Evolutionary conservation across 139 green algal genomes (phyloP), one percentile per base, ranked within the genome.

Genomic region (Tetradesmus obliquus): DNA sequence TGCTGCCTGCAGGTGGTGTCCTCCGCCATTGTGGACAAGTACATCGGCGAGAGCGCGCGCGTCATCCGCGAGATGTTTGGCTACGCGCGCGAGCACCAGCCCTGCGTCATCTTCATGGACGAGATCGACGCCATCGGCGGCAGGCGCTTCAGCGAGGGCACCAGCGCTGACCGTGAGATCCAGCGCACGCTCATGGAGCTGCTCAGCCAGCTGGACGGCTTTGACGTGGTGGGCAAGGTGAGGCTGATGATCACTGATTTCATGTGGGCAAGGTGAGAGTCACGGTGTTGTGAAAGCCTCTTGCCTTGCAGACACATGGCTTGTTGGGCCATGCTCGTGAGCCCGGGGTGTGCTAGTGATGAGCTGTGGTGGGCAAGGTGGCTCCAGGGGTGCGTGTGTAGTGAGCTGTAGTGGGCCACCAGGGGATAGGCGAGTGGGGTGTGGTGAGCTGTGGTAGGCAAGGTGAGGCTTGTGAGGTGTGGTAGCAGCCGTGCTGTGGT

Each of bases 101-200:
- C 98, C 20, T 99, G 98, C 93, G 99, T 99, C 94, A 99, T 99
- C 90, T 99, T 99, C 96, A 99, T 99, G 98, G 98, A 99, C 82
- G 97, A 99, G 94, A 98, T 99, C 81, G 98, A 99, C 93, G 98
- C 98, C 90, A 99, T 99, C 92, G 98, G 98, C 12, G 98, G 98
- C 9, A 94, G 97, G 76, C 94, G 98, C 55, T 99, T 99, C 95
- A 98, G 95, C 90, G 98, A 99, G 94, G 98, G 98, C 88, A 99
- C 98, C 82, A 97, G 92, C 32, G 98, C 98, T 3, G 98, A 99
- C 93, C 95, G 98, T 13, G 98, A 99, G 94, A 99, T 99, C 93
- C 98, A 99, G 95, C 97, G 98, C 84, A 99, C 98, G 32, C 96
- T 99, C 51, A 99, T 99, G 98, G 98, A 99, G 96, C 96, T 99